phyloP scores from a whole-genome alignment of 768 basidiomycete species.

The Psilocybe subaeruginosa region DNA sequence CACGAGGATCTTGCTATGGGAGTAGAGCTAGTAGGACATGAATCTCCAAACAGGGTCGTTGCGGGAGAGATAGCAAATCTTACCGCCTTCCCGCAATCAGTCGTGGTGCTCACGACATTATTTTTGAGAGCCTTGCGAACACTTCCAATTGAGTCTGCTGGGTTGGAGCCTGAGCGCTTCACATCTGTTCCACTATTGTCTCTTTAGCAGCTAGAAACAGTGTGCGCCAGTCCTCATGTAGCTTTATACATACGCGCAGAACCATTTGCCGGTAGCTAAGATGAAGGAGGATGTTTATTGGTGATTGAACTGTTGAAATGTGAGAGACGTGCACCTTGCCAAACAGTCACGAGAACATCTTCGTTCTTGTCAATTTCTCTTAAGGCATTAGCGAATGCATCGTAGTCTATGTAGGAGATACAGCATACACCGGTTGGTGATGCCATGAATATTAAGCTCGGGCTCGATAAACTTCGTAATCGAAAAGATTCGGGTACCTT shows the following conservation, averaged over 20 bases:
- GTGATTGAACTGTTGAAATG: not conserved
- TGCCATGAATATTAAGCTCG: too few species aligned
- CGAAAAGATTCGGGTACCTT: conserved; percentile 34
- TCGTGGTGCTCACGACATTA: conserved; percentile 52
- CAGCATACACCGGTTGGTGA: not conserved
- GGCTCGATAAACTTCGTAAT: too few species aligned
- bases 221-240: not conserved
- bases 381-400: conserved; percentile 58
- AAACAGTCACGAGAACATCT: conserved; percentile 67
- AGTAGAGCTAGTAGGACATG: conserved; percentile 50
- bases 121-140: conserved; percentile 51
- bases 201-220: not conserved
- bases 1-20: conserved; percentile 69
- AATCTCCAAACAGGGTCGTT: not conserved
- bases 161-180: conserved; percentile 28
- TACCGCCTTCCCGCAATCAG: conserved; percentile 69
- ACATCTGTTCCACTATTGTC: conserved; percentile 62
- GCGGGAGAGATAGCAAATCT: conserved; percentile 14
- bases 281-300: not conserved
- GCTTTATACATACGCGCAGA: conserved; percentile 60
- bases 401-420: conserved; percentile 51
- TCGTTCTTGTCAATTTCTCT: conserved; percentile 59
- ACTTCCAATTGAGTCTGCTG: conserved; percentile 22
- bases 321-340: conserved; percentile 54
- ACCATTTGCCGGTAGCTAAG: conserved; percentile 69